Percentiles rank a stretch among this genome's conserved stretches.
phyloP scores from a whole-genome alignment of 306 rosid species.

The Inga leiocalycina region DNA sequence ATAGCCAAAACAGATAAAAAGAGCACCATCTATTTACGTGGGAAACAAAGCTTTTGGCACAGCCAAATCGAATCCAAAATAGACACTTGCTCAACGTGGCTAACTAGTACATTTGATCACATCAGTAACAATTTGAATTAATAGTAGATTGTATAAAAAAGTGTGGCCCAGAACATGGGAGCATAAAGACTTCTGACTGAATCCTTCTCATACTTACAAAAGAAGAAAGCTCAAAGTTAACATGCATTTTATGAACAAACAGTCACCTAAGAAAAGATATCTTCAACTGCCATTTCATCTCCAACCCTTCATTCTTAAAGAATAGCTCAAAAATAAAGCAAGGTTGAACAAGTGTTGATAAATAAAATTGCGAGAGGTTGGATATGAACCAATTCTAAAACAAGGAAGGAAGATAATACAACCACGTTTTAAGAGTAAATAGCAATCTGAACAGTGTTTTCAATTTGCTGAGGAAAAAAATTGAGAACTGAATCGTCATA shows the following conservation, averaged over 20 bases:
- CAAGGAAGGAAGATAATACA: not conserved
- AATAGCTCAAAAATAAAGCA: not conserved
- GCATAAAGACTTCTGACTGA: constrained; percentile 3
- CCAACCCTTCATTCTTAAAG: constrained; percentile 8
- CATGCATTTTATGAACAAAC: constrained; percentile 21
- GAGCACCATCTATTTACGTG: constrained; percentile 14
- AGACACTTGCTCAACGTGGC: constrained; percentile 28
- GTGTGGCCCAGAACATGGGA: not conserved
- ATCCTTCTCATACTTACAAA: constrained; percentile 5
- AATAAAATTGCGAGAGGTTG: constrained; percentile 5
- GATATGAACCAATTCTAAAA: not conserved
- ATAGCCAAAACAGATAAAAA: constrained; percentile 10
- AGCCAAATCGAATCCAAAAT: constrained; percentile 16
- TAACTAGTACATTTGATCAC: constrained; percentile 36
- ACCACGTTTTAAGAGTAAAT: constrained; percentile 8
- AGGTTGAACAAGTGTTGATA: not conserved
- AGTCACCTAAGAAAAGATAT: constrained; percentile 4
- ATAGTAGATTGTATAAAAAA: not conserved
- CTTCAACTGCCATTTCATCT: constrained; percentile 17
- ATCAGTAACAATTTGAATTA: constrained; percentile 22
- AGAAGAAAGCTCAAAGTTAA: constrained; percentile 14
- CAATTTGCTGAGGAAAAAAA: not conserved
- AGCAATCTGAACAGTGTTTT: not conserved
- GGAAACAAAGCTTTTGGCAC: constrained; percentile 1
- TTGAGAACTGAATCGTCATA: not conserved